Conservation (phyloP, 2,329 filamentous ascomycete genomes). For the Fragosphaeria purpurea region DNA sequence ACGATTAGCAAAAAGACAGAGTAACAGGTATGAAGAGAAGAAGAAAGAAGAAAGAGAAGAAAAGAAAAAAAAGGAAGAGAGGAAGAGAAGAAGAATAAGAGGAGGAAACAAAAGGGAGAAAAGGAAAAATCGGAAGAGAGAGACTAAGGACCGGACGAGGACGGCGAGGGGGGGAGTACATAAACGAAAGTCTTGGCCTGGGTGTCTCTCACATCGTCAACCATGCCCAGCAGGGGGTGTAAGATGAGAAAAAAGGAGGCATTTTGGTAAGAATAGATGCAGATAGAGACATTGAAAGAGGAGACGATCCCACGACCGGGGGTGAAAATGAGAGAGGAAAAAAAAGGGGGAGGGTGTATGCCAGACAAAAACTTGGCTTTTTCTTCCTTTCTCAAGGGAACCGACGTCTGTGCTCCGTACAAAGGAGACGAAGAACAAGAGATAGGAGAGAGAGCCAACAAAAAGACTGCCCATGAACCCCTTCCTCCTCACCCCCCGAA, state of each 20-base stretch:
- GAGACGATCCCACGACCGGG: conserved; percentile 5
- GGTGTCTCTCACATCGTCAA: conserved; percentile 4
- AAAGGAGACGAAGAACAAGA: not conserved
- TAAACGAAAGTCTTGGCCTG: conserved; percentile 13
- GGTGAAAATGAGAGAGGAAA: not conserved
- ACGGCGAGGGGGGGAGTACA: conserved; percentile 12
- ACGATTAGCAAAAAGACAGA: conserved; percentile 24
- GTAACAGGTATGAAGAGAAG: conserved; percentile 28
- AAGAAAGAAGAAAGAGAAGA: conserved; percentile 4
- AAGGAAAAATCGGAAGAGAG: conserved; percentile 12
- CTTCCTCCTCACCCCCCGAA: not conserved
- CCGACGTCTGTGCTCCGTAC: not conserved
- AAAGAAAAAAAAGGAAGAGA: conserved; percentile 14
- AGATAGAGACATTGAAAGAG: not conserved
- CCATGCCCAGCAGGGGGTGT: conserved; percentile 13
- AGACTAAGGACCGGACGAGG: not conserved
- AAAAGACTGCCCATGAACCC: not conserved
- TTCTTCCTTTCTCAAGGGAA: not conserved
- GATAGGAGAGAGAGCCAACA: not conserved
- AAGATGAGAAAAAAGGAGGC: not conserved
- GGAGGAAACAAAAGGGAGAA: conserved; percentile 13
- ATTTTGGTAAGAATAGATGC: not conserved
- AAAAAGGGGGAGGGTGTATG: not conserved
- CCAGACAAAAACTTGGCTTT: not conserved
- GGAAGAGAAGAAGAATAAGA: conserved; percentile 19